These are phyloP conservation scores for Globisporangium echinulatum DNA, from an alignment of 352 stramenopile genomes.

Conservation along the genomic window DNA sequence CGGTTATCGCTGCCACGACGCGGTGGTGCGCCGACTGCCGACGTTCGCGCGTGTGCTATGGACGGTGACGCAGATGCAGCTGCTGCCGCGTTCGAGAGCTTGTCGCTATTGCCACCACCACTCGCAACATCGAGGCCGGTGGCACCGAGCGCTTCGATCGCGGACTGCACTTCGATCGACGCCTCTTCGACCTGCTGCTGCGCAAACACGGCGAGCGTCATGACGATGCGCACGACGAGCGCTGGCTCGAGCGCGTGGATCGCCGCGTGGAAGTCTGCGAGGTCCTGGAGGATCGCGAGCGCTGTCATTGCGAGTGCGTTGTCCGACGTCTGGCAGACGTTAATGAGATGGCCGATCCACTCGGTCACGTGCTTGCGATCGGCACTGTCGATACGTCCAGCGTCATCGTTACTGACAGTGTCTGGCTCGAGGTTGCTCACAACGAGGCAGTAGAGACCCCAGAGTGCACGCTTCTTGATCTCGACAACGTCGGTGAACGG, in stretches of 20 bases:
- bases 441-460: constrained; percentile 71
- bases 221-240: constrained; percentile 76
- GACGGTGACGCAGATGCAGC: background rate
- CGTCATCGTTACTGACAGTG: constrained; percentile 1
- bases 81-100: constrained; percentile 16
- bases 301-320: constrained; percentile 77
- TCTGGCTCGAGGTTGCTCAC: constrained; percentile 51
- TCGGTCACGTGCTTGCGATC: constrained; percentile 48
- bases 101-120: constrained; percentile 11
- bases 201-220: constrained; percentile 80
- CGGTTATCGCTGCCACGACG: constrained; percentile 48
- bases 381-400: constrained; percentile 17
- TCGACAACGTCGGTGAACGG: constrained; percentile 67
- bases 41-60: constrained; percentile 21
- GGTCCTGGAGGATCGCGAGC: constrained; percentile 69
- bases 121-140: background rate
- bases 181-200: constrained; percentile 86
- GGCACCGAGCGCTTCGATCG: constrained; percentile 47
- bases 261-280: constrained; percentile 68
- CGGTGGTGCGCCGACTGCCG: constrained; percentile 9
- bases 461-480: constrained; percentile 79
- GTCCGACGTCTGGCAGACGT: constrained; percentile 65
- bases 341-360: constrained; percentile 79
- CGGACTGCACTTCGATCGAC: constrained; percentile 78
- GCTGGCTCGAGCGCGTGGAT: constrained; percentile 63